Base-by-base conservation (phyloP, 495 filamentous ascomycete species). In the Aspergillus asperescens region DNA sequence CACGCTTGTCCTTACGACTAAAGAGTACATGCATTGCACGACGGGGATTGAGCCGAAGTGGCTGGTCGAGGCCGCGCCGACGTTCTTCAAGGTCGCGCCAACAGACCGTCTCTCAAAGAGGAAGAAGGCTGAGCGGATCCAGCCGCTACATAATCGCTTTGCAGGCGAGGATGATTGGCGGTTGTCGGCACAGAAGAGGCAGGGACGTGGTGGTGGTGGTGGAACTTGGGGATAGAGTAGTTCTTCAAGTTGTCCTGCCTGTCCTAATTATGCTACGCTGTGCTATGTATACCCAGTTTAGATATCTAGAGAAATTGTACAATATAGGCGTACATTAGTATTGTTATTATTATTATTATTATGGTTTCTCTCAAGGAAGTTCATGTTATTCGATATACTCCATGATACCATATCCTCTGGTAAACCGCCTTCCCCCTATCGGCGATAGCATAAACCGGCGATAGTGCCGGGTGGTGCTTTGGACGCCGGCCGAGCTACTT, bases 11-110 rank as follows among this genome's bases (percentile, higher is more conserved):
- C 78, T 96, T 55, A 98, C 93, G 7, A 91, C 87, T 20, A 90
- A 94, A 71, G 93, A 98, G 71, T 98, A 96, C 69, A 97, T 98
- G 93, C 90, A 96, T 53, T 86, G 77, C 62, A 92, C 88, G 7
- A 94, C 89, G 0, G 78, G 78, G 4, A 96, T 98, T 58, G 93
- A 98, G 64, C 92, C 93, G 1, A 96, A 96, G 58, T 81, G 83
- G 83, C 75, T 86, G 27, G 91, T 96, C 8, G 90, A 95, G 53
- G 92, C 90, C 8, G 93, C 93, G 20, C 93, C 93, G 13, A 95
- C 89, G 0, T 97, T 97, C 79, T 98, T 98, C 80, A 95, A 96
- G 77, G 88, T 98, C 7, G 93, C 93, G 40, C 86, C 88, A 16
- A 94, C 85, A 13, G 89, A 95, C 63, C 80, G 84, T 53, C 71